A percentile compares a stretch with the other conserved stretches of the same genome.
Conservation (phyloP, 495 filamentous ascomycete species). For the Aspergillus funiculosus region DNA sequence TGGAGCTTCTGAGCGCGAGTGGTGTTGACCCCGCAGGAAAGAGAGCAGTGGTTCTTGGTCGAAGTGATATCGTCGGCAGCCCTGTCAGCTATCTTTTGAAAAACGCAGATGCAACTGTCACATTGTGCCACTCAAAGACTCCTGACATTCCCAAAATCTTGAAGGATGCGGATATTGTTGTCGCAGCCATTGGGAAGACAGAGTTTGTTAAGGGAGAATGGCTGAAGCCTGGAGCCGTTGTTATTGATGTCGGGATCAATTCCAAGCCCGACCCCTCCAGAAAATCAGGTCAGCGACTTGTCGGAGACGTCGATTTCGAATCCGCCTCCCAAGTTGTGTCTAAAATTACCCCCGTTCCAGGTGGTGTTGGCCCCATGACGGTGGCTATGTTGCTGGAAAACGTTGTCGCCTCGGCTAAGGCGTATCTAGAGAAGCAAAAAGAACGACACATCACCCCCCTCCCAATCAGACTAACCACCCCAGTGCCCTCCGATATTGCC, state of each 20-base stretch:
- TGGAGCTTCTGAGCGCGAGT: constrained; percentile 79
- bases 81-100: constrained; percentile 92
- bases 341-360: constrained; percentile 94
- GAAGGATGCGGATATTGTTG: constrained; percentile 80
- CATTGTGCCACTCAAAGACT: constrained; percentile 89
- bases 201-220: constrained; percentile 89
- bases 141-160: constrained; percentile 62
- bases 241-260: constrained; percentile 97
- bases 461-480: constrained; percentile 64
- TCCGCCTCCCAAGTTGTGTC: constrained; percentile 81
- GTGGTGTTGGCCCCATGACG: constrained; percentile 97
- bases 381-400: constrained; percentile 95
- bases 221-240: constrained; percentile 87
- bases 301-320: constrained; percentile 92
- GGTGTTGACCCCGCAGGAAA: constrained; percentile 82
- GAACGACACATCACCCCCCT: constrained; percentile 69
- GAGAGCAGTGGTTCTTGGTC: constrained; percentile 88
- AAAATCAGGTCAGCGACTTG: constrained; percentile 89
- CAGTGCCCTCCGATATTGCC: constrained; percentile 90
- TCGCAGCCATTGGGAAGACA: constrained; percentile 85
- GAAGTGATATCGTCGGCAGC: constrained; percentile 95
- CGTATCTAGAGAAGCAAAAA: constrained; percentile 76
- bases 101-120: constrained; percentile 94
- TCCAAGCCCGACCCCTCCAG: constrained; percentile 89
- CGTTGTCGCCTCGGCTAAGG: constrained; percentile 74